A percentile compares a stretch with the other conserved stretches of the same genome.
Evolutionary conservation across 106 monocot species (phyloP).

Genomic region (Dioscorea zingiberensis): DNA sequence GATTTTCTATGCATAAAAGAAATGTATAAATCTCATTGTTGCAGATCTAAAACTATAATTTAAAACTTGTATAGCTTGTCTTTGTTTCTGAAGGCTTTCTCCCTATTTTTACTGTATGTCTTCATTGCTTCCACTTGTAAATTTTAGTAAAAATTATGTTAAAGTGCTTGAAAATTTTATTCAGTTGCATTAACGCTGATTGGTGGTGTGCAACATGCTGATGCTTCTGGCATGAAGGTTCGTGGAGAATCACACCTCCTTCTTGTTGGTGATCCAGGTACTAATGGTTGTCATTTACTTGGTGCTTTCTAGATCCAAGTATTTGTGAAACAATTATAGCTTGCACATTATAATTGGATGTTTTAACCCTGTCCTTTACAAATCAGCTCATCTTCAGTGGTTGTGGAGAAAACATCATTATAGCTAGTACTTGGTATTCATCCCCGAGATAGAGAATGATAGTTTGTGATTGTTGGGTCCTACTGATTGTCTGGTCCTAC

Average conservation of each 20-base stretch:
- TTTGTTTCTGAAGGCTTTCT: not conserved
- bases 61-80: too few species aligned
- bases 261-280: constrained; percentile 98
- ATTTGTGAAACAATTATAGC: too few species aligned
- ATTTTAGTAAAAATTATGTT: not conserved
- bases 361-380: too few species aligned
- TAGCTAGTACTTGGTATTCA: too few species aligned
- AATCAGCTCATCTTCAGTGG: too few species aligned
- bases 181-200: constrained; percentile 92
- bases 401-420: too few species aligned
- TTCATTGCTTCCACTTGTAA: not conserved
- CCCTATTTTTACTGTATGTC: not conserved
- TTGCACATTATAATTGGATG: too few species aligned
- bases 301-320: too few species aligned
- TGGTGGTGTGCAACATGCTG: constrained; percentile 94
- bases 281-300: not conserved
- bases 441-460: too few species aligned
- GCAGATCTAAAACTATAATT: not conserved
- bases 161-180: not conserved
- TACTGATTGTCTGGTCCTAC: too few species aligned
- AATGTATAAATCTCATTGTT: not conserved
- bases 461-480: too few species aligned
- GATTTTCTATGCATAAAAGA: not conserved
- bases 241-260: constrained; percentile 98
- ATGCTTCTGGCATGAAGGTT: constrained; percentile 91